These are phyloP conservation scores for Crepidotus variabilis DNA, from an alignment of 768 basidiomycete species.

Conservation along the genomic window DNA sequence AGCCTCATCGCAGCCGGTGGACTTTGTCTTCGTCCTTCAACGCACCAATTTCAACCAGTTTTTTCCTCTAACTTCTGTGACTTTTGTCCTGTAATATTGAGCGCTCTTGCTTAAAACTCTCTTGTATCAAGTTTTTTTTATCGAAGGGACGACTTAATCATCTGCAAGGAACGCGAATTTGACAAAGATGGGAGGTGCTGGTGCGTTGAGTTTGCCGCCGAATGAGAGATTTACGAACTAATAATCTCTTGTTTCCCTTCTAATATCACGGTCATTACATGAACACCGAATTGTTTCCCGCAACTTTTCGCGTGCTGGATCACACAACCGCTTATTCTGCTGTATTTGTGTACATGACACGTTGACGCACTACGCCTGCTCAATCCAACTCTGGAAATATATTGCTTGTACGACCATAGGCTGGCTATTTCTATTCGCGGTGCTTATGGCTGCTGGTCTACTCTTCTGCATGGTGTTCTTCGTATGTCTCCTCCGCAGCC, in stretches of 20 bases:
- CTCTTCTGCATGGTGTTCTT: conserved; percentile 99
- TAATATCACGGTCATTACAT: conserved; percentile 6
- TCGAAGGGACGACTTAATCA: conserved; percentile 11
- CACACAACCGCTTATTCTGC: no score
- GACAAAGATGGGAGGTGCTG: conserved; percentile 37
- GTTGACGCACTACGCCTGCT: not conserved
- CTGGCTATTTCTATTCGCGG: conserved; percentile 96
- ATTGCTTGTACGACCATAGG: conserved; percentile 39
- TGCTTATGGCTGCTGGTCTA: conserved; percentile 90
- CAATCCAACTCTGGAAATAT: not conserved
- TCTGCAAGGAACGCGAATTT: conserved; percentile 9
- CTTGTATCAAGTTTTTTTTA: not conserved
- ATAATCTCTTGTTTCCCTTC: conserved; percentile 3
- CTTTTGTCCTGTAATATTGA: no score
- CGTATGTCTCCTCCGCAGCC: conserved; percentile 48
- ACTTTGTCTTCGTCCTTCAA: no score
- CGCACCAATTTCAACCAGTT: no score
- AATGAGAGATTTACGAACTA: not conserved
- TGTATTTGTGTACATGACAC: no score
- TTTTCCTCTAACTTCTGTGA: no score
- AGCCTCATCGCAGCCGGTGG: no score
- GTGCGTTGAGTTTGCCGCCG: conserved; percentile 22
- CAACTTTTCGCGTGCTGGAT: no score
- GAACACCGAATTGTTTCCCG: no score
- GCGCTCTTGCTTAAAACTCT: no score